Conservation (phyloP, 2,329 filamentous ascomycete species). For the Helotiales sp. region DNA sequence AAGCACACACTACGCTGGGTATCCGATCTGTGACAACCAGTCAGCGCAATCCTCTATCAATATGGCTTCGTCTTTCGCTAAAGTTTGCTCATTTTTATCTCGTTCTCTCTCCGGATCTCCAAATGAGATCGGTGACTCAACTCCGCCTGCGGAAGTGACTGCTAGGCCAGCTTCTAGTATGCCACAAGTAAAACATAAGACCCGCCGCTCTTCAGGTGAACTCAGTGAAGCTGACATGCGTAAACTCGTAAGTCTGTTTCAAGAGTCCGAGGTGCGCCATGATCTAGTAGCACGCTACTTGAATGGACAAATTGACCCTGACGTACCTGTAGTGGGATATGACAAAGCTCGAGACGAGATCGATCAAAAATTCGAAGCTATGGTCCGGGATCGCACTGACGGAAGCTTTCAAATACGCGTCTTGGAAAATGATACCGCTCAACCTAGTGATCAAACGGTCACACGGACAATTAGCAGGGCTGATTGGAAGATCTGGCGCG, state of each 20-base stretch:
- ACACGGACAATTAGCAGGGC: background rate
- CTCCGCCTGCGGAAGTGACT: background rate
- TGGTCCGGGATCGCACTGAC: background rate
- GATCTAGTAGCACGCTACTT: background rate
- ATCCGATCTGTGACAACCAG: no score
- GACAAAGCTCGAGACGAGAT: background rate
- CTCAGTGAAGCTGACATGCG: background rate
- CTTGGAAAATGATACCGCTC: background rate
- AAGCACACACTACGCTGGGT: no score
- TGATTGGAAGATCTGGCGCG: background rate
- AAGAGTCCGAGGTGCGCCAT: background rate
- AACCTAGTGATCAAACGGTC: background rate
- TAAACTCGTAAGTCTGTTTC: background rate
- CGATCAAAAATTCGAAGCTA: background rate
- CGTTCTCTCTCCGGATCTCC: background rate
- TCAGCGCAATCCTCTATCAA: background rate
- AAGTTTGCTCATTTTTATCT: background rate
- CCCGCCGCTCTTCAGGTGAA: background rate
- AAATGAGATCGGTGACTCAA: background rate
- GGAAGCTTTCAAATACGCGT: background rate
- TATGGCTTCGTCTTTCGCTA: background rate
- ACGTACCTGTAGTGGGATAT: background rate
- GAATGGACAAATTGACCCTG: background rate
- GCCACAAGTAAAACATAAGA: background rate
- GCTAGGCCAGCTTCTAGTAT: background rate